Evolutionary conservation across 257 asterid genomes (phyloP), one percentile per base, ranked within the genome.

Genomic region (Avicennia marina): DNA sequence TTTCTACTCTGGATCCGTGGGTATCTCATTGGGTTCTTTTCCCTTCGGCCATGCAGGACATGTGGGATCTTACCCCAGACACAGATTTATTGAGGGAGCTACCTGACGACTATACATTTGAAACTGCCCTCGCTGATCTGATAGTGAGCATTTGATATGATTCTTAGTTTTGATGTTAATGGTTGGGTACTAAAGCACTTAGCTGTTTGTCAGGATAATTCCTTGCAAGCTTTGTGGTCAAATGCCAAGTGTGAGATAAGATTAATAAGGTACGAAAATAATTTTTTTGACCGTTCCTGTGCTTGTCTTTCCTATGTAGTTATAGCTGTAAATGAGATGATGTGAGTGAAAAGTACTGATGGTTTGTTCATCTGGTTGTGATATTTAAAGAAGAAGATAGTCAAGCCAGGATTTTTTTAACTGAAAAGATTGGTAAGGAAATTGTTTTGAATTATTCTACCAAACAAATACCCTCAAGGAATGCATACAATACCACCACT

Each of bases 31-130:
- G 10, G 6, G 25, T 4, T 44, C 45, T 7, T 51, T 27, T 29
- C 53, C 41, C 5, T 13, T 53, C 60, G 65, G 36, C 25, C 65
- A 39, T 56, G 56, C 62, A 88, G 95, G 87, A 78, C 60, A 88
- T 84, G 96, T 88, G 96, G 96, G 91, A 88, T 63, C 80, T 88
- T 11, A 84, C 95, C 2, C 95, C 95, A 0, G 84, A 75, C 58
- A 80, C 90, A 0, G 93, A 88, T 16, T 62, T 88, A 39, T 62
- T 84, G 21, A 80, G 45, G 70, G 95, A 88, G 75, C 78, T 88
- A 32, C 93, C 93, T 0, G 77, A 70, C 41, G 95, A 82, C 7
- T 82, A 82, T 53, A 72, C 87, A 0, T 76, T 75, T 22, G 87
- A 76, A 74, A 80, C 96, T 41, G 94, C 96, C 19, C 87, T 87